Percentiles rank a stretch among this genome's conserved stretches.
phyloP scores from a whole-genome alignment of 192 early-diverging fungal genomes.

The Linnemannia hyalina region DNA sequence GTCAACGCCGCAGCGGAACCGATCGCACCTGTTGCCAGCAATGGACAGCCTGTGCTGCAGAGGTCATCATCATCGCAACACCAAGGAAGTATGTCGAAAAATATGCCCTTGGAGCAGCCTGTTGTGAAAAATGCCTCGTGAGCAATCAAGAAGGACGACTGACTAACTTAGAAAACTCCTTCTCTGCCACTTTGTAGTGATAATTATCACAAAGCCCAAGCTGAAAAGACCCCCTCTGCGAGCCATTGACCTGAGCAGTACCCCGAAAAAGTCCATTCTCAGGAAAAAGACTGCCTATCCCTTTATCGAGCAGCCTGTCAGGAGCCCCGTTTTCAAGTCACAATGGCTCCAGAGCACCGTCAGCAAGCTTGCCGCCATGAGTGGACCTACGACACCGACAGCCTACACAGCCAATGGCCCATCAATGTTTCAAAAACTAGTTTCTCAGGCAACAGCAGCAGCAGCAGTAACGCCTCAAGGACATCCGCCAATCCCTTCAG shows the following conservation, averaged over 20 bases:
- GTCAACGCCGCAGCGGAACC: background rate
- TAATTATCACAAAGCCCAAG: conserved; percentile 24
- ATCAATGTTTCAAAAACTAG: conserved; percentile 49
- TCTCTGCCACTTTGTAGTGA: conserved; percentile 6
- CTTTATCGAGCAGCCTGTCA: conserved; percentile 41
- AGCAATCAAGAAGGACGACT: background rate
- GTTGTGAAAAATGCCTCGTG: conserved; percentile 5
- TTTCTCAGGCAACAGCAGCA: conserved; percentile 46
- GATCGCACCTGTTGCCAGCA: background rate
- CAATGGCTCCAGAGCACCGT: conserved; percentile 56
- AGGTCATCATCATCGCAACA: conserved; percentile 6
- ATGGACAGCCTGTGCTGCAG: background rate
- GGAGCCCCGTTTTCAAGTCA: conserved; percentile 50
- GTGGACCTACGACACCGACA: conserved; percentile 43
- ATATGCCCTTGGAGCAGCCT: background rate
- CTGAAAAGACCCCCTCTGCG: conserved; percentile 48
- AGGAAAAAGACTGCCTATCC: conserved; percentile 53
- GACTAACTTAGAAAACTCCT: background rate
- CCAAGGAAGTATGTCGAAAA: conserved; percentile 22
- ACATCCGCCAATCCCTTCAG: background rate
- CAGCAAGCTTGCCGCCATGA: conserved; percentile 49
- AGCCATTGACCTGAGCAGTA: conserved; percentile 22
- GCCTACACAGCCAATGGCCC: conserved; percentile 44
- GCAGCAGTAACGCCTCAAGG: conserved; percentile 13
- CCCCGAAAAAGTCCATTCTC: conserved; percentile 46